These are phyloP conservation scores for Hymenochaete sp. DNA, from an alignment of 1,284 basidiomycete species.

Conservation along the genomic window DNA sequence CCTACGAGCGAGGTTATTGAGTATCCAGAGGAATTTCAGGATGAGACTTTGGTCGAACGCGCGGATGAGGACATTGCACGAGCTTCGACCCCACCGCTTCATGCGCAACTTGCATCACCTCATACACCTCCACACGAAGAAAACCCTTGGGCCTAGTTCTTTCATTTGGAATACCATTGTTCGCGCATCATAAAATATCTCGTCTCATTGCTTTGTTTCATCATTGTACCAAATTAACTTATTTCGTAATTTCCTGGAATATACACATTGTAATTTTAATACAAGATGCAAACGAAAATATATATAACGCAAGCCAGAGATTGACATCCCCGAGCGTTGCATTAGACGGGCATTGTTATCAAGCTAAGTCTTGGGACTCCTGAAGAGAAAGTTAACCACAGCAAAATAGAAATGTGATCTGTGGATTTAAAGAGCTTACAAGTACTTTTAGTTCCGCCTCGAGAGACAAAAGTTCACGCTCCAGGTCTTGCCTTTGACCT, in stretches of 20 bases:
- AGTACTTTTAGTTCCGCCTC: constrained; percentile 50
- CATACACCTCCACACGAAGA: constrained; percentile 17
- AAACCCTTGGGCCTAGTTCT: constrained; percentile 23
- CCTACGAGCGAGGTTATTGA: constrained; percentile 20
- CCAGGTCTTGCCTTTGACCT: constrained; percentile 54
- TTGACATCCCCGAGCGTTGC: background rate
- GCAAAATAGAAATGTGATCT: background rate
- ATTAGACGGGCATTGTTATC: too few relatives aligned
- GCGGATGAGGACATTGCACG: constrained; percentile 25
- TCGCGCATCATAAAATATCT: background rate
- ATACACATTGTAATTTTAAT: constrained; percentile 8
- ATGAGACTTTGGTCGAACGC: constrained; percentile 26
- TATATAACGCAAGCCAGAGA: background rate
- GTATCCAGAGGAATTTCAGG: constrained; percentile 23
- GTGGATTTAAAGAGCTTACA: constrained; percentile 28
- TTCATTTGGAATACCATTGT: background rate
- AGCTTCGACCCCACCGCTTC: constrained; percentile 37
- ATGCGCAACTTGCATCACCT: constrained; percentile 27
- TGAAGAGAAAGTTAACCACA: background rate
- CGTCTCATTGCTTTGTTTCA: background rate
- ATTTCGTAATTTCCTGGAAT: constrained; percentile 11
- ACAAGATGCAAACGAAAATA: background rate
- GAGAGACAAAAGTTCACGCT: constrained; percentile 44
- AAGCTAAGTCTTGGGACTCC: constrained; percentile 6
- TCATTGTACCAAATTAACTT: constrained; percentile 3